phyloP scores from a whole-genome alignment of 2,329 filamentous ascomycete genomes.

The Fusarium sp. region DNA sequence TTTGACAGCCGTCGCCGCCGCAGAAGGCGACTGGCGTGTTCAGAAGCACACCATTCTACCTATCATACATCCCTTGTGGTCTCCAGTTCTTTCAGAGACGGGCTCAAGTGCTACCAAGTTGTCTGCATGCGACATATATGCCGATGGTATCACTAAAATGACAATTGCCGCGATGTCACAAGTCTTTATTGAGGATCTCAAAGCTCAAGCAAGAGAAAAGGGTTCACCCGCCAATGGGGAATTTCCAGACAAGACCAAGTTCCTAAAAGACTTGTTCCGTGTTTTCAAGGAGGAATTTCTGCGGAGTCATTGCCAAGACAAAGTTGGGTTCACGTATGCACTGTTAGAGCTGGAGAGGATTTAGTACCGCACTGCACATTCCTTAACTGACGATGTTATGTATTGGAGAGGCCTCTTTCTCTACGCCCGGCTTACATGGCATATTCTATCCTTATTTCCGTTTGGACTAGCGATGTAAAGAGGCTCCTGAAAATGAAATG shows the following conservation, averaged over 20 bases:
- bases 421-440: too few relatives aligned
- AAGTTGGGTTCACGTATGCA: conserved; percentile 1
- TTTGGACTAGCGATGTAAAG: too few relatives aligned
- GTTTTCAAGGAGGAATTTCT: neutral
- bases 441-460: too few relatives aligned
- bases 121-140: neutral
- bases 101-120: fast-evolving
- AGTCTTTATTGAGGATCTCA: neutral
- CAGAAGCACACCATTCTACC: fast-evolving
- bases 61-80: neutral
- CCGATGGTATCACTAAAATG: neutral
- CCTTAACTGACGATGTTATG: too few relatives aligned
- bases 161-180: neutral
- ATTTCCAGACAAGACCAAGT: fast-evolving
- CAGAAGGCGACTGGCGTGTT: neutral
- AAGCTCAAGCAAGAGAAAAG: fast-evolving
- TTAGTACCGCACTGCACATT: neutral
- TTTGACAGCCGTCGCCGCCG: fast-evolving
- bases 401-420: too few relatives aligned
- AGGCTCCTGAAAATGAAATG: too few relatives aligned
- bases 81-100: neutral
- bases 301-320: neutral
- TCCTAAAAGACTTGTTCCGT: fast-evolving
- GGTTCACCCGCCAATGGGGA: fast-evolving
- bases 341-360: neutral